Evolutionary conservation across 805 yeast species (phyloP), one percentile per base, ranked within the genome.

Genomic region (Candida loeiensis): DNA sequence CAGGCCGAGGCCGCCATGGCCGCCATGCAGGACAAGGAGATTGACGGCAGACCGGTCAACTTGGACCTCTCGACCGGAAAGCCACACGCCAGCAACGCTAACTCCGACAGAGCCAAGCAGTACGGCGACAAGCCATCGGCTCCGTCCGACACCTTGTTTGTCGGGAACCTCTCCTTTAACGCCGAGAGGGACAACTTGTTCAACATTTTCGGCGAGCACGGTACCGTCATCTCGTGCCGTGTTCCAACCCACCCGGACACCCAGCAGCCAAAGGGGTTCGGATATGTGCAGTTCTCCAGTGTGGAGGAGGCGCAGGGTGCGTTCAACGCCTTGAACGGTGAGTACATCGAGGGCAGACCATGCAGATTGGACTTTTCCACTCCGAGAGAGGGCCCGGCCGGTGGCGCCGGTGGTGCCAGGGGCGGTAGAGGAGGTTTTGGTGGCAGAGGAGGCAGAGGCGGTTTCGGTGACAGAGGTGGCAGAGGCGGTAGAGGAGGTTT

Each of bases 201-300:
- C 64, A 80, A 77, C 54, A 63, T 79, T 30, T 93, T 93, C 59
- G 79, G 83, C 53, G 78, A 77, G 59, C 76, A 77, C 65, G 98
- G 96, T 63, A 75, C 77, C 47, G 87, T 93, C 46, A 69, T 88
- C 41, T 86, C 95, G 47, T 90, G 89, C 54, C 84, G 99, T 75
- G 74, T 93, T 53, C 99, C 99, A 66, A 91, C 98, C 32, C 95
- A 93, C 73, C 97, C 96, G 59, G 98, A 91, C 67, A 90, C 98
- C 50, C 95, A 89, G 66, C 96, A 91, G 73, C 95, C 95, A 67
- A 93, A 93, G 80, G 99, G 99, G 54, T 93, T 93, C 72, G 99
- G 98, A 52, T 93, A 93, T 69, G 96, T 91, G 43, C 98, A 93
- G 73, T 91, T 78, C 62, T 73, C 85, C 34, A 75, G 83, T 44